Conservation (phyloP, 2,329 filamentous ascomycete genomes). For the Colletotrichum noveboracense region DNA sequence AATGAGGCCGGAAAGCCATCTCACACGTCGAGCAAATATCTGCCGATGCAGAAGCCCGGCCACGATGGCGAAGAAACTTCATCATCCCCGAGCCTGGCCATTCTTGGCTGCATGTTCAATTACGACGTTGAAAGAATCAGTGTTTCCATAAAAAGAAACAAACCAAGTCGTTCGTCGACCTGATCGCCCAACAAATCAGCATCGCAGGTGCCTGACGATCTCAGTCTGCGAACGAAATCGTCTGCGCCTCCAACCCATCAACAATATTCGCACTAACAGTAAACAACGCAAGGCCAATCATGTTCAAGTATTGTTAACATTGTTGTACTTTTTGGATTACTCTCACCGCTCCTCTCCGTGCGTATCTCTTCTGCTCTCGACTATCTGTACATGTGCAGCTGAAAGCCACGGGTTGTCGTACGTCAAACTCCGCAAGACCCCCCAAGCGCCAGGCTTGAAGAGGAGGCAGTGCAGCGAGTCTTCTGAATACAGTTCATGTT, state of each 20-base stretch:
- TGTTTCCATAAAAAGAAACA: neutral
- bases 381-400: neutral
- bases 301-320: neutral
- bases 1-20: neutral
- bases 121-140: neutral
- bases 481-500: neutral
- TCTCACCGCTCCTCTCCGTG: neutral
- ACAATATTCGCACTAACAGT: rapidly evolving
- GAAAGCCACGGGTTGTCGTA: neutral
- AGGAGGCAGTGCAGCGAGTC: slow-evolving; percentile 5
- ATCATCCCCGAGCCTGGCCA: neutral
- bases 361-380: neutral
- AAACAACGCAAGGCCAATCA: neutral
- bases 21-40: neutral
- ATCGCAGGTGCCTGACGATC: neutral
- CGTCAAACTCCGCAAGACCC: neutral
- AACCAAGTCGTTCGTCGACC: neutral
- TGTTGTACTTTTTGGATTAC: neutral
- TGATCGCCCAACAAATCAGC: neutral
- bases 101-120: neutral
- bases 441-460: slow-evolving; percentile 24
- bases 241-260: neutral
- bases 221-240: neutral
- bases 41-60: neutral
- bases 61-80: neutral